Base-by-base conservation (phyloP, 2,329 filamentous ascomycete species). In the Alternaria ventricosa region DNA sequence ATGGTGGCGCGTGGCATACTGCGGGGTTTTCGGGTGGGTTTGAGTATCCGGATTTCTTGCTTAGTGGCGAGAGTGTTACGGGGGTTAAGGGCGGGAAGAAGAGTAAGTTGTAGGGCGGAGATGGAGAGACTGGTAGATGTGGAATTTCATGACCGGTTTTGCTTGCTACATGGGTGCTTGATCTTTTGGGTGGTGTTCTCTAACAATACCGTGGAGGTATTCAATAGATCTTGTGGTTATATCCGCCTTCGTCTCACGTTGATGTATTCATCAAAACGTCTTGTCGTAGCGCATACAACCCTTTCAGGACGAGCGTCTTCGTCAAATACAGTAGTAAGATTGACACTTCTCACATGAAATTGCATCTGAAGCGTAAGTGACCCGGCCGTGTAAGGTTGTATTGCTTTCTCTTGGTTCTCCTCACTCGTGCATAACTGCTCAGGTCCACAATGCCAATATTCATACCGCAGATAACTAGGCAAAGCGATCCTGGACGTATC, bases 1-100 rank as follows among this genome's bases (percentile, higher is more conserved):
- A 87, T 70, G 85, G 86, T 25, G 85, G 84, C 3, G 79, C 82
- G 25, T 87, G 86, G 86, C 83, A 83, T 61, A 77, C 72, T 2
- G 74, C 76, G 8, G 72, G 74, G 10, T 75, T 80, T 43, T 74
- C 76, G 5, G 80, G 79, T 7, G 77, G 80, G 7, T 82, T 85
- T 65, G 66, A 77, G 56, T 90, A 90, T 73, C 88, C 88, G 0
- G 87, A 89, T 65, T 88, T 89, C 68, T 77, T 90, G 18, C 80
- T 89, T 3, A 56, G 25, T 10, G 87, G 85, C 1, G 76, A 83
- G 13, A 77, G 77, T 3, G 84, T 90, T 4, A 81, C 82, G n/a
- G 88, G 88, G 7, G 88, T 89, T 11, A 85, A 85, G 61, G 86
- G 86, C 12, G 82, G 82, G 58, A 88, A 86, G 81, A 86, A 85